Conservation (phyloP, 352 stramenopile genomes). For the Albugo laibachii region DNA sequence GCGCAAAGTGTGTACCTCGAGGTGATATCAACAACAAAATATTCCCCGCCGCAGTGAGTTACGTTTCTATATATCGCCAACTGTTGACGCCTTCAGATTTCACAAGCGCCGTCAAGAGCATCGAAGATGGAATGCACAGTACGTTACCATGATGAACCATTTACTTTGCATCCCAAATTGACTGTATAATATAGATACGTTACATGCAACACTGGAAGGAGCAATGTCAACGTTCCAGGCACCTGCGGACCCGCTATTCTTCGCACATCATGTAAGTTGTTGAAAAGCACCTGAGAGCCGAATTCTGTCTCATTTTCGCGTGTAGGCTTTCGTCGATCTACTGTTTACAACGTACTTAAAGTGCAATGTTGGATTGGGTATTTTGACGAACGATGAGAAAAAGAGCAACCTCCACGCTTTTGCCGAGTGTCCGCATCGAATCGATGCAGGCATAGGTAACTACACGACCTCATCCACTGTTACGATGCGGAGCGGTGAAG, state of each 20-base stretch:
- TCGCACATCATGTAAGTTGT: constrained; percentile 39
- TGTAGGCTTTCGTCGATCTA: constrained; percentile 7
- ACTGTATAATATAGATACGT: constrained; percentile 28
- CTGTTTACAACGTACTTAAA: constrained; percentile 33
- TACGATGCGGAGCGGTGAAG: constrained; percentile 13
- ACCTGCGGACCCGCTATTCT: constrained; percentile 72
- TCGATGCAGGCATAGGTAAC: constrained; percentile 4
- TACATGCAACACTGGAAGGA: constrained; percentile 48
- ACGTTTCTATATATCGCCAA: constrained; percentile 54
- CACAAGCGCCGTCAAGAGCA: constrained; percentile 26
- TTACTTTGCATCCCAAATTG: no score
- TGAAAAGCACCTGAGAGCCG: no score
- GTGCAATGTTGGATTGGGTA: constrained; percentile 13
- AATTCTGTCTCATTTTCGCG: no score
- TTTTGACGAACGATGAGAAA: constrained; percentile 13
- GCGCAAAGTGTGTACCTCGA: constrained; percentile 45
- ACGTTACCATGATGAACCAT: not conserved
- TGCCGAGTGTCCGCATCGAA: constrained; percentile 10
- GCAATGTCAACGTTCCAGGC: constrained; percentile 55
- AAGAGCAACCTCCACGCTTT: constrained; percentile 10
- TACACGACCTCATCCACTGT: constrained; percentile 4
- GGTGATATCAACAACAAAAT: constrained; percentile 24
- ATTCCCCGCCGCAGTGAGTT: constrained; percentile 43
- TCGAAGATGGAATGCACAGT: constrained; percentile 65
- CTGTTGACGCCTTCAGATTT: constrained; percentile 52